Percentiles rank a stretch among this genome's conserved stretches.
These are phyloP conservation scores for Apium graveolens DNA, from an alignment of 129 eudicot genomes.

Conservation along the genomic window DNA sequence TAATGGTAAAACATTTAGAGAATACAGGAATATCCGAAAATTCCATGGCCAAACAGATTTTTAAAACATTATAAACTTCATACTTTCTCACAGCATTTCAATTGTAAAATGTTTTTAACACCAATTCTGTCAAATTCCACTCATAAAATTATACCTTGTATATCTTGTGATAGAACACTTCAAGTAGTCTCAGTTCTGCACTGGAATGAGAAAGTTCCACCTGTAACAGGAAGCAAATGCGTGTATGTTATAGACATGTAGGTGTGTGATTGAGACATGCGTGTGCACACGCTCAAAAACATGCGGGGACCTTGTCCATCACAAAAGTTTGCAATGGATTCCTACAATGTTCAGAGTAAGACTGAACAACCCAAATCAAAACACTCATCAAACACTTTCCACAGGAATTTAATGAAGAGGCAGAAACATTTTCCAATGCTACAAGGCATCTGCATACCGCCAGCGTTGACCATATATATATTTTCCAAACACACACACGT, in stretches of 20 bases:
- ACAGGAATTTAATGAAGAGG: not conserved
- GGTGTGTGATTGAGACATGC: no score
- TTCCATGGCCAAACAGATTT: not conserved
- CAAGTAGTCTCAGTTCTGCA: conserved; percentile 82
- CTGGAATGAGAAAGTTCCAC: conserved; percentile 72
- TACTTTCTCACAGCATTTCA: not conserved
- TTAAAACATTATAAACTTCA: not conserved
- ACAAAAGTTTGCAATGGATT: no score
- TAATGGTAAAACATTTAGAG: not conserved
- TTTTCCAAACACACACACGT: not conserved
- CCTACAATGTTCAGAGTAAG: not conserved
- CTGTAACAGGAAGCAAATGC: conserved; percentile 24
- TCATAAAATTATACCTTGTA: conserved; percentile 53
- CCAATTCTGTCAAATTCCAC: not conserved
- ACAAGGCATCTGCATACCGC: not conserved
- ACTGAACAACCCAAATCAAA: not conserved
- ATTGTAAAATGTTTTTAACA: not conserved
- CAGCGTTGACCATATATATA: not conserved
- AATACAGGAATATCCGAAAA: not conserved
- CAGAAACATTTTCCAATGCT: no score
- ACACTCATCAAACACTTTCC: not conserved
- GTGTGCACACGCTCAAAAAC: no score
- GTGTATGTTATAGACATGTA: not conserved
- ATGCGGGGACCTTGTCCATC: not conserved
- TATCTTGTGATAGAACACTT: conserved; percentile 84